Evolutionary conservation across 169 alveolate species (phyloP).

Genomic region (Plasmodium inui): DNA sequence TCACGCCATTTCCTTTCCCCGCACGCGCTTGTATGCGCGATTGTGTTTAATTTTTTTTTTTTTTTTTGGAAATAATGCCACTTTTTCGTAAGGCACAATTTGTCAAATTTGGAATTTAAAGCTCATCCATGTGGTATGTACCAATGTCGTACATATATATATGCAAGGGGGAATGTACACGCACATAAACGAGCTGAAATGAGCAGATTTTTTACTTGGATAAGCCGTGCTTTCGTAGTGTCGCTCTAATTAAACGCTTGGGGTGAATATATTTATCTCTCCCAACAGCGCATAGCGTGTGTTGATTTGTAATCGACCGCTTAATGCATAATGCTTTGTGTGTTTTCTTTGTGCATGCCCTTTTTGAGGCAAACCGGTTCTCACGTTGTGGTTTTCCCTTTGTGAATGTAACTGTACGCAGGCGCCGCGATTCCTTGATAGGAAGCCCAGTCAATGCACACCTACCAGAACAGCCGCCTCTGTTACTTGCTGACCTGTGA

Average conservation of each 20-base stretch:
- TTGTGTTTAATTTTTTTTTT: not conserved
- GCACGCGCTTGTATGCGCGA: not conserved
- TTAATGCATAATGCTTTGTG: not conserved
- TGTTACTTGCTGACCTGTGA: not conserved
- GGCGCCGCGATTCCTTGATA: not conserved
- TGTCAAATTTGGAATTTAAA: not conserved
- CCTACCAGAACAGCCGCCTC: not conserved
- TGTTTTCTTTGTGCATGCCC: not conserved
- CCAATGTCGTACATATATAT: not conserved
- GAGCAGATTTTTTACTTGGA: not conserved
- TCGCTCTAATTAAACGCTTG: not conserved
- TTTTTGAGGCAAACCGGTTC: not conserved
- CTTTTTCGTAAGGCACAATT: not conserved
- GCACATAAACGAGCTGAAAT: not conserved
- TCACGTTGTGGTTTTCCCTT: not conserved
- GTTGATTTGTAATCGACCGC: not conserved
- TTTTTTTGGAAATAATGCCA: not conserved
- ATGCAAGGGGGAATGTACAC: not conserved
- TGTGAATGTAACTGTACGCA: not conserved
- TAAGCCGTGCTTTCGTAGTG: not conserved
- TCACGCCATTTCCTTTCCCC: not conserved
- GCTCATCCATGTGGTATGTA: not conserved
- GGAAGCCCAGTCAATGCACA: not conserved
- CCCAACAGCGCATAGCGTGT: not conserved
- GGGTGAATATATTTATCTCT: not conserved